phyloP scores from a whole-genome alignment of 495 filamentous ascomycete genomes.

The Tuber brumale region DNA sequence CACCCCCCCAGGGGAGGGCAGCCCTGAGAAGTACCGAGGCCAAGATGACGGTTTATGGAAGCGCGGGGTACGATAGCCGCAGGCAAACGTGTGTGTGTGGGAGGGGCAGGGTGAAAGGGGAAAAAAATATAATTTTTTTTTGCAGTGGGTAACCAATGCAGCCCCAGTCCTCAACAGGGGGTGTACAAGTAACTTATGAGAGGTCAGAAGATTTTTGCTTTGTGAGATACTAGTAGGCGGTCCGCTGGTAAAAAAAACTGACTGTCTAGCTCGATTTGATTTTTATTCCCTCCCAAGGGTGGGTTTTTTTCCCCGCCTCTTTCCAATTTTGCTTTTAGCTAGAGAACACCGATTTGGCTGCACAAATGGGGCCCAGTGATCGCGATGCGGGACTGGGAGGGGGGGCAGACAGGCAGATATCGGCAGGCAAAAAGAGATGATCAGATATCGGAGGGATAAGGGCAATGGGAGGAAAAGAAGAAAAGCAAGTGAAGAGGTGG shows the following conservation, averaged over 20 bases:
- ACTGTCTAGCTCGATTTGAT: not conserved
- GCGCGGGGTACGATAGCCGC: constrained; percentile 9
- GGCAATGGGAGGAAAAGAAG: not conserved
- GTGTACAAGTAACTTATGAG: not conserved
- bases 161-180: not conserved
- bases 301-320: not conserved
- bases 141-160: not conserved
- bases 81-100: constrained; percentile 1
- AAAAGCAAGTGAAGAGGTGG: not conserved
- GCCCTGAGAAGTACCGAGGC: constrained; percentile 35
- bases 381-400: not conserved
- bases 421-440: not conserved
- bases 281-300: not conserved
- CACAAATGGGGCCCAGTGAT: not conserved
- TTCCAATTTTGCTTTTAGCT: not conserved
- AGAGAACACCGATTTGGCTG: not conserved
- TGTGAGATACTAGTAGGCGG: not conserved
- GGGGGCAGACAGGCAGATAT: not conserved
- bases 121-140: not conserved
- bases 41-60: constrained; percentile 36
- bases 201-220: not conserved
- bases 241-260: not conserved
- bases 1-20: constrained; percentile 28
- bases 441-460: not conserved
- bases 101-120: constrained; percentile 14